Percentiles rank a stretch among this genome's conserved stretches.
Conservation (phyloP, 306 rosid genomes). For the Rosa rugosa region DNA sequence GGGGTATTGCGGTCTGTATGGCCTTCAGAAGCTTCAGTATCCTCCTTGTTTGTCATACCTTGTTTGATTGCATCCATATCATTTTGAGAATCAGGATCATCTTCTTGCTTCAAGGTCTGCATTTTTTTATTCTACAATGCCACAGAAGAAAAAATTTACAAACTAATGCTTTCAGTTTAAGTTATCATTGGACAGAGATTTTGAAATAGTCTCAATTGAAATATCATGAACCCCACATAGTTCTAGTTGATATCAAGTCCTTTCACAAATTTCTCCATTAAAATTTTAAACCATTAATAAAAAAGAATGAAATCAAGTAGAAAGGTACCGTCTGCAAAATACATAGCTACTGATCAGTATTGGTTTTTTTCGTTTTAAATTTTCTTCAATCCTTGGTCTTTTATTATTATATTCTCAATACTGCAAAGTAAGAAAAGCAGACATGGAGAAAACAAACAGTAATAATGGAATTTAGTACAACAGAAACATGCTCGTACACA, state of each 20-base stretch:
- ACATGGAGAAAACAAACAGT: background rate
- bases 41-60: constrained; percentile 50
- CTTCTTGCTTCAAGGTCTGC: constrained; percentile 43
- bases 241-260: constrained; percentile 1
- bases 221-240: background rate
- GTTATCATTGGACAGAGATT: background rate
- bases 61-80: constrained; percentile 57
- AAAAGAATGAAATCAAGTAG: background rate
- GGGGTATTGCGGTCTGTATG: constrained; percentile 62
- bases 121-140: constrained; percentile 52
- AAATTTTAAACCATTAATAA: background rate
- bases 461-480: background rate
- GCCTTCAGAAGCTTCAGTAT: constrained; percentile 48
- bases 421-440: background rate
- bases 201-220: background rate
- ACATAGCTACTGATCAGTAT: background rate
- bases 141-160: constrained; percentile 15
- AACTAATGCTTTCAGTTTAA: constrained; percentile 19
- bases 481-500: background rate
- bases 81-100: constrained; percentile 47
- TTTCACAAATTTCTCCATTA: background rate
- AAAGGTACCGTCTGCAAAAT: background rate
- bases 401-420: background rate
- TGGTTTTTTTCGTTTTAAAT: background rate
- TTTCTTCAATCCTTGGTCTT: background rate